Evolutionary conservation across 2,329 filamentous ascomycete species (phyloP), one percentile per base, ranked within the genome.

Genomic region (Neobulgaria alba): DNA sequence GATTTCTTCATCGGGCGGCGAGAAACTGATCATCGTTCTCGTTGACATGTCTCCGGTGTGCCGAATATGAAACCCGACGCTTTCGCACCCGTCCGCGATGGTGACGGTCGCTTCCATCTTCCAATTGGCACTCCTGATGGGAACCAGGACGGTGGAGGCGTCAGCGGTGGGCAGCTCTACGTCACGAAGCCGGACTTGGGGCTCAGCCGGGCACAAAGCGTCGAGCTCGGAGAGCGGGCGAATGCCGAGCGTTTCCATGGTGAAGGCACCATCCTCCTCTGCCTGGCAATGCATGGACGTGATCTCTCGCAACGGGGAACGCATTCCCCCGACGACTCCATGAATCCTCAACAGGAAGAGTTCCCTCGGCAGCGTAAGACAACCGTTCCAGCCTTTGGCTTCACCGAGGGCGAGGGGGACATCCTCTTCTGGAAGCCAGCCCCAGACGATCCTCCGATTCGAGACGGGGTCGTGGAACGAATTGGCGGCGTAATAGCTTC

Each of bases 331-430:
- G 23, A 26, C 7, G 23, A 26, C 23, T 7, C 12, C 12, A 7
- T 26, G 7, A 7, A 7, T 26, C 12, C 23, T 42, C 12, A 52
- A 45, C 33, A 51, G 37, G 32, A 38, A 52, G 12, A 54, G 14
- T 33, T 52, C 51, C 38, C 48, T 44, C 7, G 50, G 48, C 29
- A 49, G 46, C 2, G 39, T 29, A n/a, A 52, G 29, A 23, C 42
- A 49, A 12, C 51, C 51, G 10, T 48, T 48, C 51, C 51, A 54
- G 1, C 44, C 46, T 39, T 54, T 37, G 9, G 51, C 16, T 43
- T 35, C 23, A 17, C 10, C 10, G 4, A 14, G 35, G 7, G 8
- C 20, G 15, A 37, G 35, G 14, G 35, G 10, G 8, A 37, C 10
- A 29, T 37, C 35, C 15, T 37, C 35, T 17, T 37, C 35, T 18